Conservation (phyloP, 2,329 filamentous ascomycete genomes). For the Curvularia sp. region DNA sequence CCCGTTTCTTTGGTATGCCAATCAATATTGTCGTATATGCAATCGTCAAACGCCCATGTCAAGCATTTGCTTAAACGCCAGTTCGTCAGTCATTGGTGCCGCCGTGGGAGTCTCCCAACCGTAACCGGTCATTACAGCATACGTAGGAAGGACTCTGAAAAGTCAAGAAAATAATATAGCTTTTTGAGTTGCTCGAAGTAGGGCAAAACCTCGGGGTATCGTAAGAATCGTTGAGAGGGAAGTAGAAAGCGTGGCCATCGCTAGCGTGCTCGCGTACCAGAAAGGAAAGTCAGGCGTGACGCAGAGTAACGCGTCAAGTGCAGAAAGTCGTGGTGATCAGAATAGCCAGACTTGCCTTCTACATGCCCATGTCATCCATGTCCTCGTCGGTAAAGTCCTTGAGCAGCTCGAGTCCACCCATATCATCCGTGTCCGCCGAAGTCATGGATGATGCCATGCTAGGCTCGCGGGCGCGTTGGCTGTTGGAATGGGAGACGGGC, state of each 20-base stretch:
- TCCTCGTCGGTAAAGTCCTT: conserved; percentile 42
- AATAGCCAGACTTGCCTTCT: conserved; percentile 5
- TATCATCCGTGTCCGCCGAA: conserved; percentile 30
- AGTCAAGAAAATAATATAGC: neutral
- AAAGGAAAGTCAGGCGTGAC: neutral
- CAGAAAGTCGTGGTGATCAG: neutral
- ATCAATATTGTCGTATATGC: neutral
- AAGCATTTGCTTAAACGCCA: conserved; percentile 6
- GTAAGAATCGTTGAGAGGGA: conserved; percentile 15
- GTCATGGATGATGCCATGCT: conserved; percentile 31
- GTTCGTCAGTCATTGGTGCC: conserved; percentile 9
- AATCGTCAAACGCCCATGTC: neutral
- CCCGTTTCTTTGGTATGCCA: neutral
- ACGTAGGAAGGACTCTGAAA: neutral
- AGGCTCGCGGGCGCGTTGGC: conserved; percentile 15
- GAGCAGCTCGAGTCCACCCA: conserved; percentile 45
- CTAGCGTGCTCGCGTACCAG: neutral
- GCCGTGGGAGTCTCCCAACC: neutral
- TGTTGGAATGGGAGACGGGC: conserved; percentile 9
- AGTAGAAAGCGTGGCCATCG: neutral
- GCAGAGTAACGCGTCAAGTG: neutral
- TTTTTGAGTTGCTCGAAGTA: conserved; percentile 16
- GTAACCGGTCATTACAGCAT: conserved; percentile 3
- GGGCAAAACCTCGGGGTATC: conserved; percentile 24
- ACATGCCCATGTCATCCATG: conserved; percentile 24